Evolutionary conservation across 306 rosid genomes (phyloP).

Genomic region (Corylus avellana): DNA sequence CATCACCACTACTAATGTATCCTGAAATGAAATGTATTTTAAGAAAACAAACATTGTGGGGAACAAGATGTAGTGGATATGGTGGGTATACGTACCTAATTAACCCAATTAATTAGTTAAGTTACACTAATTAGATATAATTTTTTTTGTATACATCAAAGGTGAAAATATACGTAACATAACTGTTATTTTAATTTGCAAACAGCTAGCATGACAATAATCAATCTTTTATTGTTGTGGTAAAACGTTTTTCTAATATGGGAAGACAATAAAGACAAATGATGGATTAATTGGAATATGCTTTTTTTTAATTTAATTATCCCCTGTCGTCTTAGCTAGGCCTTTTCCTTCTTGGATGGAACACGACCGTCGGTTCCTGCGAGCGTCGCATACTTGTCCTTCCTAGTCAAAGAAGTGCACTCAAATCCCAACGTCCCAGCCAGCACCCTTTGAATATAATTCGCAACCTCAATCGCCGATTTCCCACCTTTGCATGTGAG

Average conservation of each 20-base stretch:
- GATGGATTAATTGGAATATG: neutral
- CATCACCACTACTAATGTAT: slow-evolving; percentile 17
- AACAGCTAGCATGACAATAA: slow-evolving; percentile 20
- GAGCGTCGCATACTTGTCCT: slow-evolving; percentile 75
- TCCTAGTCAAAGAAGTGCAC: slow-evolving; percentile 88
- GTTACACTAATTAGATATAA: slow-evolving; percentile 11
- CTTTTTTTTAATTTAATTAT: neutral
- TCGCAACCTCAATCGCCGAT: slow-evolving; percentile 82
- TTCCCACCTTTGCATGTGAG: slow-evolving; percentile 77
- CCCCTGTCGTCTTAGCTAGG: slow-evolving; percentile 5
- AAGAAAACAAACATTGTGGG: no score
- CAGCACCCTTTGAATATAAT: slow-evolving; percentile 79
- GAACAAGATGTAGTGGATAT: slow-evolving; percentile 3
- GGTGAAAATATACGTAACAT: slow-evolving; percentile 34
- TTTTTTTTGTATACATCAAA: slow-evolving; percentile 17
- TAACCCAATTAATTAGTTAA: neutral
- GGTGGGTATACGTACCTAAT: neutral
- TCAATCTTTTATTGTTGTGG: slow-evolving; percentile 36
- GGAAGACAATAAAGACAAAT: slow-evolving; percentile 12
- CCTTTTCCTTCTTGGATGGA: slow-evolving; percentile 48
- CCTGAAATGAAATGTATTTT: no score
- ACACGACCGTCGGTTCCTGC: slow-evolving; percentile 91
- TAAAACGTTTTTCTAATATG: slow-evolving; percentile 28
- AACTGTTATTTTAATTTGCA: slow-evolving; percentile 10
- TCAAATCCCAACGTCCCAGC: slow-evolving; percentile 87